Base-by-base conservation (phyloP, 1,284 basidiomycete species). In the Rhodotorula sp. region DNA sequence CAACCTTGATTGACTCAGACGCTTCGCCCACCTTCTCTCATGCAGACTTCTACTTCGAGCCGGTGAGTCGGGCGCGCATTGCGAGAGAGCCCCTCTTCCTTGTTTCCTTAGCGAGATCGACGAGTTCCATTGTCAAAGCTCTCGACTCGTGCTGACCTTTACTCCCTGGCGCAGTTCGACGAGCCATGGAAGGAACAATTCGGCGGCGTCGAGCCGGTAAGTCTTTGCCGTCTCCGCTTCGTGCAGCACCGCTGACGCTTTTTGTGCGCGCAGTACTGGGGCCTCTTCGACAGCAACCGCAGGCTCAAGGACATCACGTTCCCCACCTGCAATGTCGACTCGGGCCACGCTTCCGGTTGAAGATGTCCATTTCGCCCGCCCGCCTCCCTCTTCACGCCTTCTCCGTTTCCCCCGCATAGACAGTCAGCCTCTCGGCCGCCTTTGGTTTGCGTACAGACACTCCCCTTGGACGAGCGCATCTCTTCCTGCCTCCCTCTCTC, bases 141-240 rank as follows among this genome's bases (percentile, higher is more conserved):
- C 20, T 44, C 26, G 24, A 54, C 48, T 34, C 40, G 31, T 28
- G 47, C 53, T 31, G 46, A 53, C 64, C 67, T 47, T 51, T 40
- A 30, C n/a, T 22, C 26, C 18, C 16, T n/a, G 26, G 40, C 40
- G 16, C 40, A 44, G 40, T 44, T 44, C 16, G 40, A 44, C 40
- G 40, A 44, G 58, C 60, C 65, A 60, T 77, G 82, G 80, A 83
- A 85, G 77, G 74, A 78, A 28, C 78, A 85, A 76, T 92, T 86
- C 76, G 92, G 94, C 69, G 92, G 93, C 71, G 93, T 97, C 56
- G 94, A 96, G 83, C 83, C 83, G 4, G 77, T 76, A 75, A 11
- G 64, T 76, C 6, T 31, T 51, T n/a, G 15, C 16, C 20, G 26
- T 18, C 6, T 24, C 4, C 20, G 4, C 28, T 30, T 22, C 2